Conservation (phyloP, 441 rosid genomes). For the Kokia cookei region DNA sequence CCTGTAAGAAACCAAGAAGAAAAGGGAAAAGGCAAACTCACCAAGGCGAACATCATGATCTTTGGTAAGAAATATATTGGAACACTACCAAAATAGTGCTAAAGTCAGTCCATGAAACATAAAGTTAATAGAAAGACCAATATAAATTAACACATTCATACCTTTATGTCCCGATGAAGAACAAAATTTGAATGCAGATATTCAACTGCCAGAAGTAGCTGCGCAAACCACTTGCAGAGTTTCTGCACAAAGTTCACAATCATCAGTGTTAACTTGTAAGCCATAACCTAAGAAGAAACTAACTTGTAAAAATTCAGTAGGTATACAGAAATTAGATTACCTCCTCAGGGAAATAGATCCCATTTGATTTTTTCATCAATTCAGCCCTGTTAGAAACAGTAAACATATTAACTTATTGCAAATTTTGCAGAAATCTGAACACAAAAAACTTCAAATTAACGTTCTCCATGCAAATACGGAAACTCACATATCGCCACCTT, state of each 20-base stretch:
- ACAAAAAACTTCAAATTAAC: background rate
- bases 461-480: background rate
- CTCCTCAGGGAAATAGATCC: constrained; percentile 89
- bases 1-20: background rate
- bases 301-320: background rate
- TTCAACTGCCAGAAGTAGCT: constrained; percentile 79
- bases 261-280: background rate
- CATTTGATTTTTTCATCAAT: constrained; percentile 86
- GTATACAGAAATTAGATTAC: constrained; percentile 23
- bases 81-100: constrained; percentile 54
- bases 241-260: constrained; percentile 39
- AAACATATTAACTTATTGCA: constrained; percentile 3
- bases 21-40: constrained; percentile 28
- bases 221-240: constrained; percentile 97
- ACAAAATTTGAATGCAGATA: constrained; percentile 88
- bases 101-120: constrained; percentile 21
- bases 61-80: constrained; percentile 92
- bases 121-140: constrained; percentile 10
- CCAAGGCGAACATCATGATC: constrained; percentile 95
- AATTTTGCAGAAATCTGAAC: constrained; percentile 7
- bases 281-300: constrained; percentile 16
- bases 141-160: constrained; percentile 20
- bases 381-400: constrained; percentile 60
- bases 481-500: constrained; percentile 99
- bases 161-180: constrained; percentile 91